phyloP scores from a whole-genome alignment of 331 rosid genomes.

The Dryas integrifolia region DNA sequence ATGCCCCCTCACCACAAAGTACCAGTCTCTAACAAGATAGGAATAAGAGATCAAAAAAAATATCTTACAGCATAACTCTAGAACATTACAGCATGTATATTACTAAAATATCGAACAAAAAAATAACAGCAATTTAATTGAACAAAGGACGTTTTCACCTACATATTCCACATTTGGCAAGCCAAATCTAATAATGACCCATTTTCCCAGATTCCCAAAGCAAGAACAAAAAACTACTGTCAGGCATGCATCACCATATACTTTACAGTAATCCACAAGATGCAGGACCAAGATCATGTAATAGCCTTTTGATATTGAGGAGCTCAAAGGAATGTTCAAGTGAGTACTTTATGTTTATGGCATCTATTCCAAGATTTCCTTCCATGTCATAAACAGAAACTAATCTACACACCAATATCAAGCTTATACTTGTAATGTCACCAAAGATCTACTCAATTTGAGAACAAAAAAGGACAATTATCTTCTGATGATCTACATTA shows the following conservation, averaged over 20 bases:
- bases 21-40: not conserved
- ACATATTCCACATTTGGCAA: slow-evolving; percentile 3
- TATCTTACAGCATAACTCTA: not conserved
- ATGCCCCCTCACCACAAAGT: not conserved
- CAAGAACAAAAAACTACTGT: not conserved
- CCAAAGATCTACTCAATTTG: not conserved
- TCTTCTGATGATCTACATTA: not conserved
- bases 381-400: not conserved
- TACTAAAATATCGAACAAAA: not conserved
- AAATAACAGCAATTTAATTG: not conserved
- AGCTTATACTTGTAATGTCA: not conserved
- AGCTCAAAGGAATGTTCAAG: not conserved
- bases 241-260: slow-evolving; percentile 1
- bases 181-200: not conserved
- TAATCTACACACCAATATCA: not conserved
- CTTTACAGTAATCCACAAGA: not conserved
- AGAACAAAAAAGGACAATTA: not conserved
- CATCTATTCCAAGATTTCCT: not conserved
- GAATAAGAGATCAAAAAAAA: not conserved
- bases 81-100: not conserved
- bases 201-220: not conserved
- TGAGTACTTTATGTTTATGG: not conserved
- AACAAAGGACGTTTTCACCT: not conserved
- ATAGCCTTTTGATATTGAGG: not conserved
- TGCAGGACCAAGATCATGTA: slow-evolving; percentile 3